Evolutionary conservation across 2,329 filamentous ascomycete genomes (phyloP), one percentile per base, ranked within the genome.

Genomic region (Arthrobotrys megalospora): DNA sequence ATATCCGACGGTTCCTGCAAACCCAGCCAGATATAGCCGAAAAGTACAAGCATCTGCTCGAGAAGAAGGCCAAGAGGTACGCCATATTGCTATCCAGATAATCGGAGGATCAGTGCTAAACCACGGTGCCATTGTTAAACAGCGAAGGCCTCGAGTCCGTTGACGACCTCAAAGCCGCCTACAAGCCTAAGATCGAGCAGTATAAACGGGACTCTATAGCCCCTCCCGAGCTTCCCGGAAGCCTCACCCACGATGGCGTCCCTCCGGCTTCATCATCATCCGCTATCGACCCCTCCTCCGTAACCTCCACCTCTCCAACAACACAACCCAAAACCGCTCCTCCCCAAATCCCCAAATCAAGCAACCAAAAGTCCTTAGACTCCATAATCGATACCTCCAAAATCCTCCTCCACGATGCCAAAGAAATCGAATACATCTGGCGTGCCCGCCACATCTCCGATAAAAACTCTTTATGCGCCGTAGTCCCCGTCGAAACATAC

Each of bases 371-470:
- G 83, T 89, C 90, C 0, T 87, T 93, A 12, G 87, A 87, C 76
- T 89, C 89, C 52, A 93, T 89, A 85, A 86, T 99, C 82, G 92
- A 98, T 85, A 87, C 98, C 62, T 87, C 90, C 76, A 98, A 97
- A 84, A 90, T 90, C 68, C 88, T 89, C 66, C 84, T 86, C 53
- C 90, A 98, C 2, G 86, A 89, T 16, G 47, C 80, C 4, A 91
- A 93, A 84, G 94, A 98, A 84, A 91, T 99, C 70, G 91, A 93
- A 82, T 89, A 91, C 36, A 88, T 98, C 81, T 99, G 96, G 96
- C 92, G 95, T 24, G 89, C 97, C 28, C 92, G 93, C 64, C 93
- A 97, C 86, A 91, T 93, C 47, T 85, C 88, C 14, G 90, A 92
- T 80, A 86, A 90, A 0, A 88, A 90, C 80, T 92, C 91, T 11